These are phyloP conservation scores for Fusarium haematococcum DNA, from an alignment of 2,329 filamentous ascomycete genomes.

Conservation along the genomic window DNA sequence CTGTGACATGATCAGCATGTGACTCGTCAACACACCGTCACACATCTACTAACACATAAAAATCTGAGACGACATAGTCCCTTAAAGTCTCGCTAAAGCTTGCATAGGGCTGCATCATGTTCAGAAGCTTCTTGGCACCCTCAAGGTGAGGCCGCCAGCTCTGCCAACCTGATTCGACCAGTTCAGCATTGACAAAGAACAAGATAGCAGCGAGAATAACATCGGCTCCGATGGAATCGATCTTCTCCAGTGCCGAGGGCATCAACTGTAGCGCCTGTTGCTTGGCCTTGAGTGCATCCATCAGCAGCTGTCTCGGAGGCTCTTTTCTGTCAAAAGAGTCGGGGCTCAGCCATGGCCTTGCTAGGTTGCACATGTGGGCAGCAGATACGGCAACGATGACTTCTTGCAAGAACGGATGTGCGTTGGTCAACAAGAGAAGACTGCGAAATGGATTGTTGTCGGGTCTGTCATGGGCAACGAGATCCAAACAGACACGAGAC, in stretches of 20 bases:
- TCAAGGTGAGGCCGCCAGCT: conserved; percentile 60
- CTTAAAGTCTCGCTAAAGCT: conserved; percentile 50
- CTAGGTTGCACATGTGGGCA: conserved; percentile 57
- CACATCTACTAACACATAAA: conserved; percentile 53
- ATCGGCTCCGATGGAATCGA: conserved; percentile 52
- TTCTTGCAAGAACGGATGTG: conserved; percentile 56
- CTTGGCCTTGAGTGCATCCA: conserved; percentile 59
- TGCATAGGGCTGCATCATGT: conserved; percentile 50
- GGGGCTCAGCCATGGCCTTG: conserved; percentile 28
- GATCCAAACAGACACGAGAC: conserved; percentile 61
- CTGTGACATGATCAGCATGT: conserved; percentile 35
- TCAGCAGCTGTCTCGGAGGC: conserved; percentile 43
- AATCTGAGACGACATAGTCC: conserved; percentile 61
- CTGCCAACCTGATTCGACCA: conserved; percentile 61
- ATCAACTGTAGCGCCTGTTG: conserved; percentile 57
- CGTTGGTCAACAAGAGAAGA: conserved; percentile 54
- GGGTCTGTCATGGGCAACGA: conserved; percentile 59
- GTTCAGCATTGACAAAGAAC: conserved; percentile 62
- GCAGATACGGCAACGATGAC: conserved; percentile 61
- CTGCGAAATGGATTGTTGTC: conserved; percentile 59
- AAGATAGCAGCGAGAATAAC: conserved; percentile 59
- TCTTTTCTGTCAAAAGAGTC: conserved; percentile 48
- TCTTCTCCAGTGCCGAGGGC: conserved; percentile 51
- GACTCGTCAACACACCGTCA: not conserved
- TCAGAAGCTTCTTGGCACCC: conserved; percentile 57